These are phyloP conservation scores for Tricholoma bakamatsutake DNA, from an alignment of 768 basidiomycete species.

Conservation along the genomic window DNA sequence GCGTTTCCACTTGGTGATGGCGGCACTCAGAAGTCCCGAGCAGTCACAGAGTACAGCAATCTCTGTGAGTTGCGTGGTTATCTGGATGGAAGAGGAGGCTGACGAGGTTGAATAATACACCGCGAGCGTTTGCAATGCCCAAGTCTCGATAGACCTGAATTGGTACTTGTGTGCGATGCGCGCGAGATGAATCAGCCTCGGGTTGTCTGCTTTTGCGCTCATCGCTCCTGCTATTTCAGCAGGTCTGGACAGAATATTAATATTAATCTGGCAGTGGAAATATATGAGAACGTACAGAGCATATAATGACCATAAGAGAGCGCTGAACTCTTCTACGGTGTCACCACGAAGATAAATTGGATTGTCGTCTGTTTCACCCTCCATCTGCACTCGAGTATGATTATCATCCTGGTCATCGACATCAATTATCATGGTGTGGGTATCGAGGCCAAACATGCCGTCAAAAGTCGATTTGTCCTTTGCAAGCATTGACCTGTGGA, in stretches of 20 bases:
- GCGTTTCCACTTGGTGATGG: conserved; percentile 40
- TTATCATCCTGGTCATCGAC: conserved; percentile 1
- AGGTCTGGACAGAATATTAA: conserved; percentile 26
- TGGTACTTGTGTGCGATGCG: conserved; percentile 55
- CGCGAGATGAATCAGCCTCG: conserved; percentile 40
- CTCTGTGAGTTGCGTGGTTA: conserved; percentile 44
- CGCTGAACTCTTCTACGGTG: conserved; percentile 41
- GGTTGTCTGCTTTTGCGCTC: conserved; percentile 32
- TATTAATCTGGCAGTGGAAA: not conserved
- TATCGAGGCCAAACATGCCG: conserved; percentile 39
- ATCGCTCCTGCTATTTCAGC: conserved; percentile 37
- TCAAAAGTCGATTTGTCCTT: conserved; percentile 43
- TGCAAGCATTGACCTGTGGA: conserved; percentile 19
- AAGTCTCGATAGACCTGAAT: conserved; percentile 43
- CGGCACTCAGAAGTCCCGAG: conserved; percentile 35
- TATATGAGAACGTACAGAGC: conserved; percentile 36
- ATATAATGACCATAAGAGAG: conserved; percentile 48
- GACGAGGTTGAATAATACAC: conserved; percentile 25
- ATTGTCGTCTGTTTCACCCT: conserved; percentile 45
- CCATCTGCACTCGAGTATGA: conserved; percentile 20
- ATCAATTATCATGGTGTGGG: conserved; percentile 23
- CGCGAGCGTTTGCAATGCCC: conserved; percentile 40
- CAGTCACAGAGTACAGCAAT: conserved; percentile 47
- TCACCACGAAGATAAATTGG: conserved; percentile 47
- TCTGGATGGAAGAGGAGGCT: conserved; percentile 23